Evolutionary conservation across 1,284 basidiomycete species (phyloP).

Genomic region (Cryptococcus sp.): DNA sequence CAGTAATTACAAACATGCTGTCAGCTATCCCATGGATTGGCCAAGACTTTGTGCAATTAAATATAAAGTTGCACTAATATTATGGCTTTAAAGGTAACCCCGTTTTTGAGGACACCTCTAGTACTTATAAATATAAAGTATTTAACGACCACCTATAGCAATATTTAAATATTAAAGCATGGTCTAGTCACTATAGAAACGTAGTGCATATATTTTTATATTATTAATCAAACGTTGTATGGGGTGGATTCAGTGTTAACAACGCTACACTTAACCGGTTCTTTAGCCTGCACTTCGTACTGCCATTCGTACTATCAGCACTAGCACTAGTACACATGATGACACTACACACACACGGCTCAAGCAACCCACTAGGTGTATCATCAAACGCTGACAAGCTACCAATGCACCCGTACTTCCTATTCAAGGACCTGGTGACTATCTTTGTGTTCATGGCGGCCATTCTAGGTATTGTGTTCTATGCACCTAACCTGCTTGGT

Average conservation of each 20-base stretch:
- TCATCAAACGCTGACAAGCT: conserved; percentile 21
- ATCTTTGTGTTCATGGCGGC: conserved; percentile 27
- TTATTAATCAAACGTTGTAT: no score
- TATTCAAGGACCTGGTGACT: conserved; percentile 40
- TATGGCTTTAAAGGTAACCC: no score
- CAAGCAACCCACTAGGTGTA: conserved; percentile 3
- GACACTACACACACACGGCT: conserved; percentile 28
- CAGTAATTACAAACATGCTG: conserved; percentile 23
- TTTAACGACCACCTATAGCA: no score
- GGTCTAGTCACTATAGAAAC: no score
- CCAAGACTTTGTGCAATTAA: conserved; percentile 18
- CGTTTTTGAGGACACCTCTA: no score
- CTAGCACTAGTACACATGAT: conserved; percentile 36
- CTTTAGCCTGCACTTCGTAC: conserved; percentile 38
- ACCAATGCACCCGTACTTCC: conserved; percentile 34
- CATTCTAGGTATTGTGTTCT: neutral
- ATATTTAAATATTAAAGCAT: no score
- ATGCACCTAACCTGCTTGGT: conserved; percentile 8
- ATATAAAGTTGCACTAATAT: no score
- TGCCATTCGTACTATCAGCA: conserved; percentile 39
- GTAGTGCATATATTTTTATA: no score
- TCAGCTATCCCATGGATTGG: conserved; percentile 24
- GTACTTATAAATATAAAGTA: no score
- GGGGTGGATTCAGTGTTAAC: conserved; percentile 28
- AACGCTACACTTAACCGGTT: conserved; percentile 43